Percentiles rank a stretch among this genome's conserved stretches.
Evolutionary conservation across 257 asterid genomes (phyloP).

Genomic region (Solanum virginianum): DNA sequence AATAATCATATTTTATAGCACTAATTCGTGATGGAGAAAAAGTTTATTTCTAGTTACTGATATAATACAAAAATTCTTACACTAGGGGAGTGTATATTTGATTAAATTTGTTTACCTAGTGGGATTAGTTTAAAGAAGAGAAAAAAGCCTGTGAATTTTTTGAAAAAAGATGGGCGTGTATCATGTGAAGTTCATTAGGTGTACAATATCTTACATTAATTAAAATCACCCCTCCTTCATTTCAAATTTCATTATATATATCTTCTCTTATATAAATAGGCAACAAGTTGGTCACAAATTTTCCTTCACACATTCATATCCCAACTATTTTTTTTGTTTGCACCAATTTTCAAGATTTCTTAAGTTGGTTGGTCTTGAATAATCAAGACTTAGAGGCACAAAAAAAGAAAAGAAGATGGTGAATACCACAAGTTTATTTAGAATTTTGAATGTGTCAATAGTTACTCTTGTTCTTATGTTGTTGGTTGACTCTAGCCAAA

Average conservation of each 20-base stretch:
- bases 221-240: conserved; percentile 8
- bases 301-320: background rate
- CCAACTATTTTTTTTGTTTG: background rate
- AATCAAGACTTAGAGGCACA: background rate
- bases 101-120: background rate
- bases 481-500: conserved; percentile 19
- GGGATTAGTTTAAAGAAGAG: conserved; percentile 1
- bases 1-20: no score
- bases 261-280: background rate
- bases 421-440: background rate
- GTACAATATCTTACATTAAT: conserved; percentile 33
- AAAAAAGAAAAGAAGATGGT: background rate
- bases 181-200: conserved; percentile 66
- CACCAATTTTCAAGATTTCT: background rate
- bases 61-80: no score
- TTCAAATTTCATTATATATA: background rate
- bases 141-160: conserved; percentile 52
- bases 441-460: conserved; percentile 11
- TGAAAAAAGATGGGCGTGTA: conserved; percentile 31
- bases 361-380: background rate
- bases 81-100: no score
- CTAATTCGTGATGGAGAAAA: no score
- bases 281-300: background rate
- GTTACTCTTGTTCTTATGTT: conserved; percentile 26
- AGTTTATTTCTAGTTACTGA: no score